phyloP scores from a whole-genome alignment of 2,329 filamentous ascomycete species.

The Diaporthe vexans region DNA sequence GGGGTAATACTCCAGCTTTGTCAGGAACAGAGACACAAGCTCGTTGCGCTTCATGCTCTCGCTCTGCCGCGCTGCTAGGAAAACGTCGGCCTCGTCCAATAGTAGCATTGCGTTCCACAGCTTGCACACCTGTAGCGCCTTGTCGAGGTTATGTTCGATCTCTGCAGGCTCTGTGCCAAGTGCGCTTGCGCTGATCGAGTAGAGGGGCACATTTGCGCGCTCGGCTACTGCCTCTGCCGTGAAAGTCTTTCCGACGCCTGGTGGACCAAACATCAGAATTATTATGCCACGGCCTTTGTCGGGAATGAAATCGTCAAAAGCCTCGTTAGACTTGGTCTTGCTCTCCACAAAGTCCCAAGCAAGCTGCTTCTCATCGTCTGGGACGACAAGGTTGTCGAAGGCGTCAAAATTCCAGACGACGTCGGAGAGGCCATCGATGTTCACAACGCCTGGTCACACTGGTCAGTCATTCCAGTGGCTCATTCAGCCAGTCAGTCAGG shows the following conservation, averaged over 20 bases:
- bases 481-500: not conserved
- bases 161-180: conserved; percentile 52
- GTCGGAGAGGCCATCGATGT: conserved; percentile 12
- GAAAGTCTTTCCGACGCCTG: conserved; percentile 28
- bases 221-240: conserved; percentile 52
- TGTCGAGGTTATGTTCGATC: conserved; percentile 52
- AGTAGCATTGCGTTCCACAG: conserved; percentile 60
- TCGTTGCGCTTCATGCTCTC: conserved; percentile 54
- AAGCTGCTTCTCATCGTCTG: conserved; percentile 56
- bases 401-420: conserved; percentile 58
- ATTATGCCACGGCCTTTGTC: conserved; percentile 42
- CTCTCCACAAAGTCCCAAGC: conserved; percentile 25
- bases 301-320: conserved; percentile 43
- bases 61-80: conserved; percentile 52
- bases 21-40: conserved; percentile 53
- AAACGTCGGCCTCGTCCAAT: conserved; percentile 59
- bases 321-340: conserved; percentile 17
- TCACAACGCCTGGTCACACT: not conserved
- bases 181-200: conserved; percentile 55
- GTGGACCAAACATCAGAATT: conserved; percentile 24
- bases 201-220: conserved; percentile 54
- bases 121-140: conserved; percentile 52
- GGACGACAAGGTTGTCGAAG: conserved; percentile 51
- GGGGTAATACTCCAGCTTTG: conserved; percentile 53
- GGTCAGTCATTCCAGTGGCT: not conserved